A percentile compares a stretch with the other conserved stretches of the same genome.
Conservation (phyloP, 2,329 filamentous ascomycete genomes). For the Neonectria punicea region DNA sequence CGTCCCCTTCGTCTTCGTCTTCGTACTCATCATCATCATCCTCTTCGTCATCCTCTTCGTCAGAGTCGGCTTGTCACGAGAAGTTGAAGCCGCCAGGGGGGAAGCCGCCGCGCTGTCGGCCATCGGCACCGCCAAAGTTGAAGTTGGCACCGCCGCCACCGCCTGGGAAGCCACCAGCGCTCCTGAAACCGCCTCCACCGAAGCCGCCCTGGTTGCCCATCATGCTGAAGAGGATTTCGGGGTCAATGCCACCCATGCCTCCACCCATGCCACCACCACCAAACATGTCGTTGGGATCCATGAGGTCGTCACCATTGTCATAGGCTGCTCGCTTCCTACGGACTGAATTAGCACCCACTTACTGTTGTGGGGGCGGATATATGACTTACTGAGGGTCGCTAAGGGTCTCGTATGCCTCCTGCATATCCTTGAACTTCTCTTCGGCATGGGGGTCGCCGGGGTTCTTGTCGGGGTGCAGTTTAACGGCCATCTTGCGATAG, state of each 20-base stretch:
- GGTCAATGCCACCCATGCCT: constrained; percentile 76
- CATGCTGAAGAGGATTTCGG: constrained; percentile 85
- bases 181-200: constrained; percentile 64
- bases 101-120: constrained; percentile 52
- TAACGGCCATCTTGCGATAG: constrained; percentile 92
- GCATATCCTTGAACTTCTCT: constrained; percentile 96
- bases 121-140: constrained; percentile 60
- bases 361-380: too few species aligned
- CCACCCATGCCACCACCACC: constrained; percentile 72
- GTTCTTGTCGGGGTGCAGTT: constrained; percentile 98
- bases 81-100: constrained; percentile 53
- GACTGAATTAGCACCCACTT: constrained; percentile 48
- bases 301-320: constrained; percentile 90
- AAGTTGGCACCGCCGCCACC: constrained; percentile 67
- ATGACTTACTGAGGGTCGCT: constrained; percentile 87
- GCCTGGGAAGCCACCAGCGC: constrained; percentile 61
- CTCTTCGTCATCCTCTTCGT: constrained; percentile 35
- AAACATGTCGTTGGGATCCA: constrained; percentile 90
- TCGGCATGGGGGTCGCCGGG: constrained; percentile 85
- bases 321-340: constrained; percentile 85
- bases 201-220: constrained; percentile 75
- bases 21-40: constrained; percentile 46
- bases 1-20: constrained; percentile 42
- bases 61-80: constrained; percentile 60
- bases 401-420: constrained; percentile 95